Evolutionary conservation across 371 early-diverging fungal genomes (phyloP).

Genomic region (Apophysomyces trapeziformis): DNA sequence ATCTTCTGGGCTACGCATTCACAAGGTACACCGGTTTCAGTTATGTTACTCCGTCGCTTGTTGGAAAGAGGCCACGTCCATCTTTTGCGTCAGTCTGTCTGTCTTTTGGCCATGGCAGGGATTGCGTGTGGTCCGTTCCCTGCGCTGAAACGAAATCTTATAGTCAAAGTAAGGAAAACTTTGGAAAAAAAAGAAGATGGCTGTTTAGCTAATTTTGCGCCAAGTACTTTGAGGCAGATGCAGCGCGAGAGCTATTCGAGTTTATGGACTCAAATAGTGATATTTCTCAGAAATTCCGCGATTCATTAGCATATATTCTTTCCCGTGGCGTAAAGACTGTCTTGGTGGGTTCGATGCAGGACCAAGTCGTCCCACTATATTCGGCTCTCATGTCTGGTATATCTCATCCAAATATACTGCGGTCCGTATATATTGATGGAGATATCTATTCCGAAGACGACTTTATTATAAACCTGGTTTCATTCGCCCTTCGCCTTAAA

Average conservation of each 20-base stretch:
- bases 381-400: constrained; percentile 91
- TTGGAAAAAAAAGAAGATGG: background rate
- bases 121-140: constrained; percentile 93
- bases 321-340: constrained; percentile 72
- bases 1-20: constrained; percentile 91
- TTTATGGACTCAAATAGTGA: constrained; percentile 81
- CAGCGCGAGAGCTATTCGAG: constrained; percentile 92
- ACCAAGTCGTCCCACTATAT: constrained; percentile 96
- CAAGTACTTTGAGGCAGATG: constrained; percentile 88
- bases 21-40: constrained; percentile 93
- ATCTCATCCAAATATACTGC: constrained; percentile 86
- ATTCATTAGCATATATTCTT: constrained; percentile 70
- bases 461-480: constrained; percentile 85
- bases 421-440: constrained; percentile 90
- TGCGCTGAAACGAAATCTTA: constrained; percentile 75
- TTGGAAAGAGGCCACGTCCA: constrained; percentile 76
- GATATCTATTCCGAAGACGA: constrained; percentile 77
- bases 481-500: constrained; percentile 81
- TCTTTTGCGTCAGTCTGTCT: constrained; percentile 68
- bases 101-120: constrained; percentile 92
- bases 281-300: constrained; percentile 73
- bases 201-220: background rate
- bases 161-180: constrained; percentile 68
- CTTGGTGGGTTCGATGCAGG: constrained; percentile 83
- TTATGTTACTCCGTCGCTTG: constrained; percentile 77